Conservation (phyloP, 2,329 filamentous ascomycete genomes). For the Hortaea werneckii region DNA sequence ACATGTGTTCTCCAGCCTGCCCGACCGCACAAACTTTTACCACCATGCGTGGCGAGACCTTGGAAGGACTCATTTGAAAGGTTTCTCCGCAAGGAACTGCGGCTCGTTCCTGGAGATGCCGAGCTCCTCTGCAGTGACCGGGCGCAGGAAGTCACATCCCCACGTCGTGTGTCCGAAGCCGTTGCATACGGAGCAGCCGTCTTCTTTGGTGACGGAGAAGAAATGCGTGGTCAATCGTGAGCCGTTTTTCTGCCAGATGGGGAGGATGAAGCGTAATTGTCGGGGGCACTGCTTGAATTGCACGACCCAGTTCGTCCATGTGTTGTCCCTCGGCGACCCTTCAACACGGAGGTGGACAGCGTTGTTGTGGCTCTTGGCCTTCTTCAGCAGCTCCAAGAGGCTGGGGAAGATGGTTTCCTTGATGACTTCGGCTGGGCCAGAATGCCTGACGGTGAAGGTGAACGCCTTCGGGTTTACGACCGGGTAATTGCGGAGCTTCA, state of each 20-base stretch:
- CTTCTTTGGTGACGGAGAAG: background rate
- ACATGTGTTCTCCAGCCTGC: no score
- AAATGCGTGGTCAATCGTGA: background rate
- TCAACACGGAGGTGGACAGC: background rate
- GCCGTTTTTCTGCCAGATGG: background rate
- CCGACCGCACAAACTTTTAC: no score
- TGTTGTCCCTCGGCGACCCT: background rate
- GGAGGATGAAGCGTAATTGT: background rate
- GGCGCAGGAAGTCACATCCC: background rate
- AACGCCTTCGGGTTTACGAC: background rate
- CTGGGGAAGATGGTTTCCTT: background rate
- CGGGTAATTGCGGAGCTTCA: background rate
- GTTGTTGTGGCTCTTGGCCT: background rate
- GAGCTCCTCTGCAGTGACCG: background rate
- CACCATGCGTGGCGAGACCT: no score
- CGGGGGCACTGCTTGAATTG: background rate
- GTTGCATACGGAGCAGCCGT: background rate
- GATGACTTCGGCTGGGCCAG: background rate
- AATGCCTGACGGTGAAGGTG: background rate
- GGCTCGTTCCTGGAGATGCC: background rate
- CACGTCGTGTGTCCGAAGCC: background rate
- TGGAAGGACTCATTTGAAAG: no score
- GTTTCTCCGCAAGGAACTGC: background rate
- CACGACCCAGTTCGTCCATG: background rate
- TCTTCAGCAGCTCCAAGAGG: background rate